These are phyloP conservation scores for Epicoccum nigrum DNA, from an alignment of 2,329 filamentous ascomycete species.

Conservation along the genomic window DNA sequence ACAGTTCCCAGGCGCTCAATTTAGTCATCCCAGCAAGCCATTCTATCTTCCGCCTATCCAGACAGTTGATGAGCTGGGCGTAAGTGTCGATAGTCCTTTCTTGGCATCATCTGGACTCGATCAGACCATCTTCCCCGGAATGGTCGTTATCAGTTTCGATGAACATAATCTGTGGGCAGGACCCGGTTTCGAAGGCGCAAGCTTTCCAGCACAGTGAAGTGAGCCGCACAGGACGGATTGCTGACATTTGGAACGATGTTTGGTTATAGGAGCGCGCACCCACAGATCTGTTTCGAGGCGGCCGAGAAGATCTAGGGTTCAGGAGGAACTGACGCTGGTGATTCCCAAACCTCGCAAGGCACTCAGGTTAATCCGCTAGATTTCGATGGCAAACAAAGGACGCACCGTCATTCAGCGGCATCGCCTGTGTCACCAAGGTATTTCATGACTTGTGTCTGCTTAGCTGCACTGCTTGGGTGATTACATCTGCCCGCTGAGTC, in stretches of 20 bases:
- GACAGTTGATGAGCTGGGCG: not conserved
- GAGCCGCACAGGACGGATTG: not conserved
- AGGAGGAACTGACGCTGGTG: too few species aligned
- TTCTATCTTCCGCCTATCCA: not conserved
- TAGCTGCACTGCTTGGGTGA: too few species aligned
- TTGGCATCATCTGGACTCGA: not conserved
- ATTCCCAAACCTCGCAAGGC: too few species aligned
- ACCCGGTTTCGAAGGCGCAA: not conserved
- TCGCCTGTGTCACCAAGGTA: too few species aligned
- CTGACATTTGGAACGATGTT: not conserved
- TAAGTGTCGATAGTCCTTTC: not conserved
- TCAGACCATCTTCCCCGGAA: conserved; percentile 9
- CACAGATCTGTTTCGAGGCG: too few species aligned
- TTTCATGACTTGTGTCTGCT: too few species aligned
- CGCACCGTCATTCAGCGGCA: too few species aligned
- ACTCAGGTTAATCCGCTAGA: too few species aligned
- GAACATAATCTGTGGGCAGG: conserved; percentile 18
- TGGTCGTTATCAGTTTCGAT: conserved; percentile 26
- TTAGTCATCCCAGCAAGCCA: not conserved
- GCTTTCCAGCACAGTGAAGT: not conserved
- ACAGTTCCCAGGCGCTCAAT: not conserved
- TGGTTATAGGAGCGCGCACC: not conserved
- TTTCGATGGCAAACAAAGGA: too few species aligned
- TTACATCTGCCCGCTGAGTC: too few species aligned
- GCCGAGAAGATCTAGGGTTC: too few species aligned